Evolutionary conservation across 768 basidiomycete genomes (phyloP).

Genomic region (Ramaria rubella): DNA sequence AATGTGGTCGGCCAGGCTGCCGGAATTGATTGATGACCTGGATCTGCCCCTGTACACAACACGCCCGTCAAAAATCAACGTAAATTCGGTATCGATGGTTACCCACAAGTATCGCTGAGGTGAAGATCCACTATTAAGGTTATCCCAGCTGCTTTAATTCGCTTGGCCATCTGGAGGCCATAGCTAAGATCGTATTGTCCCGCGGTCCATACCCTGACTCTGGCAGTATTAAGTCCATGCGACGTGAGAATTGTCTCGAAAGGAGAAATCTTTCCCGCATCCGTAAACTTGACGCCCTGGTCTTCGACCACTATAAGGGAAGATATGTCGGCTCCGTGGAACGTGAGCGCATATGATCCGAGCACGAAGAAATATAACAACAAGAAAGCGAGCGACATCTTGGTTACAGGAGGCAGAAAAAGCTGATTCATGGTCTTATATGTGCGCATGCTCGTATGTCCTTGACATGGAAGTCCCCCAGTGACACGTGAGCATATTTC

Average conservation of each 20-base stretch:
- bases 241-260: constrained; percentile 49
- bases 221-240: constrained; percentile 51
- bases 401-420: neutral
- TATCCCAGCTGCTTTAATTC: constrained; percentile 52
- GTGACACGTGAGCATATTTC: no score
- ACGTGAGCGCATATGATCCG: constrained; percentile 32
- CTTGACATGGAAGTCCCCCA: no score
- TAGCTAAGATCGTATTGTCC: constrained; percentile 45
- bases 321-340: constrained; percentile 51
- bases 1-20: constrained; percentile 47
- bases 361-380: neutral
- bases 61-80: neutral
- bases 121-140: constrained; percentile 50
- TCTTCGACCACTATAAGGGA: constrained; percentile 47
- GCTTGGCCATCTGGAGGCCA: constrained; percentile 47
- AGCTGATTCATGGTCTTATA: no score
- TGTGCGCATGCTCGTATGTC: no score
- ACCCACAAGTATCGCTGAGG: constrained; percentile 57
- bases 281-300: constrained; percentile 40
- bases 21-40: constrained; percentile 55
- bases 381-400: neutral
- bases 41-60: constrained; percentile 48
- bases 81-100: neutral
- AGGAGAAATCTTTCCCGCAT: constrained; percentile 29
- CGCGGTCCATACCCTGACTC: constrained; percentile 58